Conservation (phyloP, 176 grass and related monocot species). For the Alloteropsis semialata region DNA sequence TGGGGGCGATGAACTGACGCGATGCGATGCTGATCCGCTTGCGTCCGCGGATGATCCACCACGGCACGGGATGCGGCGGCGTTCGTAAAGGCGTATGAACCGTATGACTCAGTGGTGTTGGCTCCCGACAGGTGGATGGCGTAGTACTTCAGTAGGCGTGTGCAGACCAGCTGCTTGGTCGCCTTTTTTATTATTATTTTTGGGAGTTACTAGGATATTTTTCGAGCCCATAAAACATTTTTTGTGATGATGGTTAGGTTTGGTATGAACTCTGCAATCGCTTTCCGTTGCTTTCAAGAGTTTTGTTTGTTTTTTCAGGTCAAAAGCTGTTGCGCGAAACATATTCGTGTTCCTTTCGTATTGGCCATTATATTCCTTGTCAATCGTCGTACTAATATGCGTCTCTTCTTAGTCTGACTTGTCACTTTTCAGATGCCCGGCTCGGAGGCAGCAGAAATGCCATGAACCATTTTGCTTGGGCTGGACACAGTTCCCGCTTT, state of each 20-base stretch:
- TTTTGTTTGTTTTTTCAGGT: background rate
- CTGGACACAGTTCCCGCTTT: no score
- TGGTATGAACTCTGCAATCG: background rate
- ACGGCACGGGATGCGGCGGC: background rate
- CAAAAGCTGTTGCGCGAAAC: background rate
- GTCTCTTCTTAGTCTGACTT: background rate
- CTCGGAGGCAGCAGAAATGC: background rate
- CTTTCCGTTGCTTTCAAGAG: background rate
- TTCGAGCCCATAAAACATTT: no score
- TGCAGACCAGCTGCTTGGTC: background rate
- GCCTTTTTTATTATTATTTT: background rate
- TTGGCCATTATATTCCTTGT: background rate
- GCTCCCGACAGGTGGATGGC: background rate
- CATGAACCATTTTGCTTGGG: background rate
- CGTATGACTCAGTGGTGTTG: background rate
- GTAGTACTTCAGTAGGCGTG: background rate
- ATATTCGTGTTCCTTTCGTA: background rate
- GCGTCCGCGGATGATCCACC: background rate
- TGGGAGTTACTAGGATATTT: no score
- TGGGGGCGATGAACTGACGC: background rate
- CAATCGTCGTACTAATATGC: background rate
- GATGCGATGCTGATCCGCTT: background rate
- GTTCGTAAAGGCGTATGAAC: background rate
- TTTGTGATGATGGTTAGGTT: background rate
- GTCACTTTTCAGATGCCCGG: background rate